Evolutionary conservation across 169 alveolate species (phyloP), one percentile per base, ranked within the genome.

Genomic region (Eimeria zaria): DNA sequence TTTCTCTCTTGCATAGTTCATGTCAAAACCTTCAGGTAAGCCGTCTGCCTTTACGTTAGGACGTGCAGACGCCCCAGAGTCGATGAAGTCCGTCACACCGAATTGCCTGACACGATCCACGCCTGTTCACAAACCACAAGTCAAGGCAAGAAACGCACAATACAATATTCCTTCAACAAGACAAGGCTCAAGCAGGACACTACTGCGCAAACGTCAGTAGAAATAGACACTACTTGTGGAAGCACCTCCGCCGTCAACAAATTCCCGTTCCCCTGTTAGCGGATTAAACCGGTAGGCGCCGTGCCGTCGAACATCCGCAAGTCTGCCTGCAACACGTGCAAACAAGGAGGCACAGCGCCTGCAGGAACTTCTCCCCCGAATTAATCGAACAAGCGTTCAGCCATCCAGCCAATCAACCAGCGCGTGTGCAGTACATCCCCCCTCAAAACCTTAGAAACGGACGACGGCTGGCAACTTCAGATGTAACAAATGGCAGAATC

Each of bases 251-350:
- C 94, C 96, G 53, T 93, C 96, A 33, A 93, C 90, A 39, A 20
- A 30, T 64, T 80, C 89, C 24, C 27, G 48, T n/a, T 62, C 80
- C 88, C 96, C 96, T 55, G 96, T 93, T 11, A 27, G 16, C 53
- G 88, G 81, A 51, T 93, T 83, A 30, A 81, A 83, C 27, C 96
- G 96, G n/a, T 41, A 93, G 2, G 96, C 96, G 87, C 96, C 96
- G 41, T 83, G 76, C 55, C 78, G 67, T n/a, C 67, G 87, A 36
- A 22, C 58, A 33, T 67, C 93, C 0, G 92, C 96, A 18, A 67
- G 76, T 22, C 93, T 80, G 30, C 96, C 96, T 93, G 93, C 7
- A 53, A 48, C 95, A 30, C 48, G 27, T 39, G 53, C 69, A 60
- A 53, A n/a, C 16, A 58, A 9, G 27, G 7, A 80, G 51, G 48